Base-by-base conservation (phyloP, 2,329 filamentous ascomycete genomes). In the Penicillium corylophilum region DNA sequence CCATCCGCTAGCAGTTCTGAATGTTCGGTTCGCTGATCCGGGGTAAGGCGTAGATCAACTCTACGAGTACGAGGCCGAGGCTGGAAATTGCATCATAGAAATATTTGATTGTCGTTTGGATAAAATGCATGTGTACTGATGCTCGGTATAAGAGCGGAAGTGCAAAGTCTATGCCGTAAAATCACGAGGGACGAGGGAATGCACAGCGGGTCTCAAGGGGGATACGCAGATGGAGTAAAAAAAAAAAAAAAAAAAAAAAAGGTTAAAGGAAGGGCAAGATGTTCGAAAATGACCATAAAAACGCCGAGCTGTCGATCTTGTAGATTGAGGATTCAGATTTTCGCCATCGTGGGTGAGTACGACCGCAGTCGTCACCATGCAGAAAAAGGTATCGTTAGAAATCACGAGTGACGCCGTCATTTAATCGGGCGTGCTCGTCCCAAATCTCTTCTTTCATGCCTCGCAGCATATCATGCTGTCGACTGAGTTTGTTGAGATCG, bases 381-480 rank as follows among this genome's bases (percentile, higher is more conserved):
- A 58, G 20, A 44, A 41, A 24, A 29, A 44, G 48, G 51, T 29
- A 16, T 36, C 23, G 44, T 44, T 44, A 10, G 44, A 48, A 46
- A 44, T 59, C 44, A 63, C 2, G 52, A 48, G 41, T 50, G 42
- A 41, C 61, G 26, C 60, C 59, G 15, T 63, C 61, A 20, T 67
- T 65, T 7, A 75, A 59, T 29, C 67, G 67, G 49, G 67, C 66
- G 58, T 75, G 67, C 56, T 75, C 73, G 33, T 73, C 71, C 73
- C 73, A 75, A 55, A 85, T 84, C 63, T 83, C 79, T 53, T 75
- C 69, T 71, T 85, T 85, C 78, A 83, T 81, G 57, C 74, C 74
- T 60, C 79, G 74, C 42, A 84, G 66, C 58, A 75, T 73, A 59
- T 70, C 68, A 64, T 83, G 81, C 76, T 82, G 80, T 52, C 71